Evolutionary conservation across 202 grass and related monocot species (phyloP), one percentile per base, ranked within the genome.

Genomic region (Hordeum pubiflorum): DNA sequence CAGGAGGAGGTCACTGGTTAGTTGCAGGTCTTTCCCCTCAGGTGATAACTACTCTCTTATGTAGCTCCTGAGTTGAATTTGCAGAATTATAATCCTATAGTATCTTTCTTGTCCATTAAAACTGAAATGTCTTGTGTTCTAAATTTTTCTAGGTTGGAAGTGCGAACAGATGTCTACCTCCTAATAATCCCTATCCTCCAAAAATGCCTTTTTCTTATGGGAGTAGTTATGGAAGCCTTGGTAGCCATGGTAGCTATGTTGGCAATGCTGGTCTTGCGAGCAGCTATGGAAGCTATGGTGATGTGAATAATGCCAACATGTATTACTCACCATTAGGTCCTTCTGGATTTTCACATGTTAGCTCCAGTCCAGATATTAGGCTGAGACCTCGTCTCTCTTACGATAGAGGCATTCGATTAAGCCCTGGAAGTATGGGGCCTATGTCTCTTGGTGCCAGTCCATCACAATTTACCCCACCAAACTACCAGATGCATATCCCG

Each of bases 1-100:
- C 92, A 76, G 92, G 90, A 75, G 85, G 87, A 41, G 97, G 97
- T 40, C 93, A 99, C 67, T 99, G 92, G 97, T 68, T 99, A 79
- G 89, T 79, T 89, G 57, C 97, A 83, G 97, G 97, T 61, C 93
- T 99, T 83, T 99, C 97, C 39, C 96, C 91, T 48, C 97, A 99
- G 92, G 97, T 99, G 63, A 80, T 74, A 72, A 48, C 18, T 65
- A 44, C 18, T 69, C 44, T 32, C 23, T 27, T 52, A 46, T 44
- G 54, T 14, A 83, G 8, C 18, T 76, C 36, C 55, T 58, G 52
- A 15, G 63, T 87, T 82, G 17, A 85, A 29, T 65, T 65, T 85
- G 54, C 84, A 78, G 26, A 38, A 80, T 69, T 63, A 80, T 64
- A 56, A 79, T 62, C 14, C 15, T 67, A 78, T 48, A 38, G 4